Base-by-base conservation (phyloP, 2,329 filamentous ascomycete genomes). In the Lasiodiplodia sp. region DNA sequence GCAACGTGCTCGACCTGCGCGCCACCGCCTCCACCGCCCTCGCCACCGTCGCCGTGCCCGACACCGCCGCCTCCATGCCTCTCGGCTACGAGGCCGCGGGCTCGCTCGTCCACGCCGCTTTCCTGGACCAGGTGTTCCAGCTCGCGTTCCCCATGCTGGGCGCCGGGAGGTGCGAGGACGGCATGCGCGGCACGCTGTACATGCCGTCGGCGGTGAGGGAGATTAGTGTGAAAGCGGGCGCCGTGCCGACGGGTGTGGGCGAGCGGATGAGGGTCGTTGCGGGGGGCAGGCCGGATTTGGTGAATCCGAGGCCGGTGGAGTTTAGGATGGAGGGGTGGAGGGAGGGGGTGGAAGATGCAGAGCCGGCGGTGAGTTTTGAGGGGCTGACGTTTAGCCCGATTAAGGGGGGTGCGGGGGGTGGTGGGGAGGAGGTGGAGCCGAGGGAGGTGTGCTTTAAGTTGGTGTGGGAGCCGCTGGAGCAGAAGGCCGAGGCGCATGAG, bases 71-170 rank as follows among this genome's bases (percentile, higher is more conserved):
- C 0, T 11, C 31, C 6, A 69, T 69, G 68, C 68, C 68, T 14
- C 40, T 34, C 38, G 16, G 34, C 8, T 34, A 67, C 28, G 68
- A 69, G 23, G 57, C 56, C 16, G 63, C 68, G 4, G 28, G 28
- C 18, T 62, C 49, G 16, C 38, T 67, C 28, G 58, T 67, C 21
- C 68, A 69, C 64, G 16, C 68, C 8, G 64, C 68, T 8, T 57
- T 64, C 64, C 16, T 69, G 21, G 68, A 69, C 28, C 56, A 51
- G 37, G 34, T 65, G 14, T 52, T 69, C 38, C 67, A 69, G 52
- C 57, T 68, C n/a, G 34, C 66, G 18, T 68, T 62, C 51, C 40
- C 57, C 23, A 68, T 68, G 10, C 57, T 68, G 3, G 67, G 56
- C 18, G 68, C 62, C 0, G 68, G 64, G 16, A 23, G 66, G 4